Base-by-base conservation (phyloP, 352 stramenopile genomes). In the Phytopythium sindhum region DNA sequence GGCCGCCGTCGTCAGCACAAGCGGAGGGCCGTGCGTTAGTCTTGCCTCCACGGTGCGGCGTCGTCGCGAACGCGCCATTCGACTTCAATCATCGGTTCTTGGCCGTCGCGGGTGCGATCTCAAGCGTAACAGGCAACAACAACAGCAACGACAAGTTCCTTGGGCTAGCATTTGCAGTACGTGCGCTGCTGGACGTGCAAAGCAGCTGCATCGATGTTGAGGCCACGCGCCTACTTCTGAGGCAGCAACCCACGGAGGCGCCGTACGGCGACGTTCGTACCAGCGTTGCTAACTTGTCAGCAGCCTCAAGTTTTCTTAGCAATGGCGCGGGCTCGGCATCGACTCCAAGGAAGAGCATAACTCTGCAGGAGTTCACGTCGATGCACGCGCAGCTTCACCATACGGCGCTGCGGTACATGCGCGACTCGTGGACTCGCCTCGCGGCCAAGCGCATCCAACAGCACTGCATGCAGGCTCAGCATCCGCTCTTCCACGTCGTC, bases 61-160 rank as follows among this genome's bases (percentile, higher is more conserved):
- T 93, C 45, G 71, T 91, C 7, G 35, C 66, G 11, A 71, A 88
- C 24, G 69, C 75, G 1, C 23, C 48, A 14, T 94, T 91, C 59
- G 78, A 92, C 24, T 94, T 81, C 57, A 93, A 91, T 65, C 71
- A 84, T 12, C 77, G 81, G 1, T 92, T 91, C 52, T 24, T 86
- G 21, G 66, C 63, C 35, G 75, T 92, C 11, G 70, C 84, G 6
- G 56, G 54, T 12, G 54, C 33, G 39, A 47, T 17, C 2, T 60
- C 39, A n/a, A 47, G 33, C 17, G 11, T 48, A 3, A 60, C 33
- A 1, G 39, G 31, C 11, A 48, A 50, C 23, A 48, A 24, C 39
- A 35, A 9, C 23, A 60, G 35, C 54, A 81, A 73, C 3, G 80
- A 90, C 28, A 84, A 77, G 41, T 92, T 90, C 56, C 61, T 95